Evolutionary conservation across 2,329 filamentous ascomycete genomes (phyloP), one percentile per base, ranked within the genome.

Genomic region (Microsporum canis): DNA sequence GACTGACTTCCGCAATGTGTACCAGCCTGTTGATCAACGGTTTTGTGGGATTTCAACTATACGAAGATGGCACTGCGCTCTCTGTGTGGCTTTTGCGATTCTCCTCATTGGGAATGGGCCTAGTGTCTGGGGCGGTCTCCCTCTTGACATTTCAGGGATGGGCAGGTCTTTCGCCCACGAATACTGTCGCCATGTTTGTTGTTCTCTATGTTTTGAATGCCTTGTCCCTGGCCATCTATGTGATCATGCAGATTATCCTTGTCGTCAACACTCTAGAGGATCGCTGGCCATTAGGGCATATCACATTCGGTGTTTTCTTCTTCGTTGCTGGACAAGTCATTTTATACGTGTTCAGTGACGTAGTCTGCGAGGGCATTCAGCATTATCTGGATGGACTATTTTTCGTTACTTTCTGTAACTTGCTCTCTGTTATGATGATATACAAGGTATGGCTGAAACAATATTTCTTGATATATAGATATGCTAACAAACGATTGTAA

Each of bases 341-440:
- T 59, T 80, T 99, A 12, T 97, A 99, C 72, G 90, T 87, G 29
- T 89, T 96, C 71, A 94, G 89, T 77, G 81, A 86, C 66, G 84
- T 82, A 65, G 91, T 99, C 69, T 99, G 94, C 78, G 82, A 87
- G 58, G 83, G 84, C 55, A 85, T 91, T 43, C 86, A 89, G 75
- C 94, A 99, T 74, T 99, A 97, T 72, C 77, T 99, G 57, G 94
- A 99, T 70, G 92, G 92, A 0, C 77, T 97, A 56, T 95, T 97
- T 78, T 91, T 99, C 71, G 89, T 91, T 3, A 96, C 92, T 0
- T 86, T 92, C 60, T 94, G 91, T 79, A 99, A 99, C 71, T 77
- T 99, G 51, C 79, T 99, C 49, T 90, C 86, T 10, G 92, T 99
- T 63, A 99, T 99, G 94, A 99, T 97, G 94, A 86, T 99, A 41